These are phyloP conservation scores for Adiantum capillusveneris DNA, from an alignment of 75 land plant genomes.

Conservation along the genomic window DNA sequence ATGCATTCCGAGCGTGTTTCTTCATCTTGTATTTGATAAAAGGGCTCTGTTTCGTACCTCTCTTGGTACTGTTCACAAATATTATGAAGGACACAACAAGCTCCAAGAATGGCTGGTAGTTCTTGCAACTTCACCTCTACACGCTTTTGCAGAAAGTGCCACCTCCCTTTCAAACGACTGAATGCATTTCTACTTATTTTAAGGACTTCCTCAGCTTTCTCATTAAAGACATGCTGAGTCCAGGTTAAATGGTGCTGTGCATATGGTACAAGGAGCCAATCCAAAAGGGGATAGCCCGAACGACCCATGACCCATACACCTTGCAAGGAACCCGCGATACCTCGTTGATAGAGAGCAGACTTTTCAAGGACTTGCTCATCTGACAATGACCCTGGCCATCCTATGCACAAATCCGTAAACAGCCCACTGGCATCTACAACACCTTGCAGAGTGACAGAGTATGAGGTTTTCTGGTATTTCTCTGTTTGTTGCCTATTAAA, in stretches of 20 bases:
- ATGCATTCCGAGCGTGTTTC: background rate
- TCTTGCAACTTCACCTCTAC: slow-evolving; percentile 96
- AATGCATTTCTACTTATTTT: slow-evolving; percentile 54
- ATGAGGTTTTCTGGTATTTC: slow-evolving; percentile 83
- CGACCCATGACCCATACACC: slow-evolving; percentile 76
- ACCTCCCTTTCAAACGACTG: slow-evolving; percentile 64
- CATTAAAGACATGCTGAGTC: slow-evolving; percentile 93
- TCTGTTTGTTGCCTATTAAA: slow-evolving; percentile 89
- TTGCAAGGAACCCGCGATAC: slow-evolving; percentile 37
- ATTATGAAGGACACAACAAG: slow-evolving; percentile 92
- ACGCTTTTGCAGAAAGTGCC: slow-evolving; percentile 74
- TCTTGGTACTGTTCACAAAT: slow-evolving; percentile 75
- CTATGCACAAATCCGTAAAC: slow-evolving; percentile 89
- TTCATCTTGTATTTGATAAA: background rate
- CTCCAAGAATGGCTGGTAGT: slow-evolving; percentile 86
- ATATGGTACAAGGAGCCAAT: slow-evolving; percentile 93
- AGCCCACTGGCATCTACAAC: slow-evolving; percentile 69
- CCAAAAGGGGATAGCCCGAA: slow-evolving; percentile 70
- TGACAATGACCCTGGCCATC: slow-evolving; percentile 87
- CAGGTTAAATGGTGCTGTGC: slow-evolving; percentile 80
- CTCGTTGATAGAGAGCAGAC: slow-evolving; percentile 66
- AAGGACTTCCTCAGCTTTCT: slow-evolving; percentile 67
- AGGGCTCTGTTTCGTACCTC: slow-evolving; percentile 50
- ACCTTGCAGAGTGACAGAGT: slow-evolving; percentile 90
- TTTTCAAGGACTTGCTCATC: slow-evolving; percentile 84